A percentile compares a stretch with the other conserved stretches of the same genome.
phyloP scores from a whole-genome alignment of 441 rosid genomes.

The Gossypium schwendimanii region DNA sequence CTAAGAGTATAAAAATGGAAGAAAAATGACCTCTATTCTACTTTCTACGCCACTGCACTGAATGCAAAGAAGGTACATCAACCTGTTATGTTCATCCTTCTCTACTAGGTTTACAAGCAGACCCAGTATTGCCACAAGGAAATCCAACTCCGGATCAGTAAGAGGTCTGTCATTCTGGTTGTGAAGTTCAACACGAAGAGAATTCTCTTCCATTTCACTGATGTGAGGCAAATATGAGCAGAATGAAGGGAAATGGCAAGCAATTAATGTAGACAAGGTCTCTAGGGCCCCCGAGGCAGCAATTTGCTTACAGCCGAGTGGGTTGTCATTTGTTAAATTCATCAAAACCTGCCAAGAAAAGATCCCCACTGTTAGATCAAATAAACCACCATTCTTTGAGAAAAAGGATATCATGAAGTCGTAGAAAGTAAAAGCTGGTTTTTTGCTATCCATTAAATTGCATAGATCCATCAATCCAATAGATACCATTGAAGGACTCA shows the following conservation, averaged over 20 bases:
- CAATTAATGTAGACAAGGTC: constrained; percentile 67
- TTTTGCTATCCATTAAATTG: neutral
- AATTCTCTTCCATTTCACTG: constrained; percentile 30
- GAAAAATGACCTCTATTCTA: neutral
- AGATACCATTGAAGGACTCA: neutral
- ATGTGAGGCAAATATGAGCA: constrained; percentile 33
- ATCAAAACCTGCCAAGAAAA: constrained; percentile 69
- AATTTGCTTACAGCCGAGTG: constrained; percentile 77
- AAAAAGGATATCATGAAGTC: constrained; percentile 3
- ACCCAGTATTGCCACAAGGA: constrained; percentile 90
- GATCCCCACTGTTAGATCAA: neutral
- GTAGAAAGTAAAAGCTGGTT: neutral
- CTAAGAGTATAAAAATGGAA: neutral
- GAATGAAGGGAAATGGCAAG: constrained; percentile 69
- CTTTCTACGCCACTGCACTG: neutral
- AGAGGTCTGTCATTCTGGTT: constrained; percentile 44
- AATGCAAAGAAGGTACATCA: constrained; percentile 14
- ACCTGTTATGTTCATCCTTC: constrained; percentile 90
- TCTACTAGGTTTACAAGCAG: constrained; percentile 90
- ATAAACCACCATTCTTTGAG: neutral
- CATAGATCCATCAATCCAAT: neutral
- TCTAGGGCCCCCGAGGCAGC: constrained; percentile 81
- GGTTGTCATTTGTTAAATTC: constrained; percentile 88
- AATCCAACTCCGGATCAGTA: constrained; percentile 80
- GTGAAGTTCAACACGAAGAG: constrained; percentile 20